phyloP scores from a whole-genome alignment of 805 yeast species.

The Candida manassasensis region DNA sequence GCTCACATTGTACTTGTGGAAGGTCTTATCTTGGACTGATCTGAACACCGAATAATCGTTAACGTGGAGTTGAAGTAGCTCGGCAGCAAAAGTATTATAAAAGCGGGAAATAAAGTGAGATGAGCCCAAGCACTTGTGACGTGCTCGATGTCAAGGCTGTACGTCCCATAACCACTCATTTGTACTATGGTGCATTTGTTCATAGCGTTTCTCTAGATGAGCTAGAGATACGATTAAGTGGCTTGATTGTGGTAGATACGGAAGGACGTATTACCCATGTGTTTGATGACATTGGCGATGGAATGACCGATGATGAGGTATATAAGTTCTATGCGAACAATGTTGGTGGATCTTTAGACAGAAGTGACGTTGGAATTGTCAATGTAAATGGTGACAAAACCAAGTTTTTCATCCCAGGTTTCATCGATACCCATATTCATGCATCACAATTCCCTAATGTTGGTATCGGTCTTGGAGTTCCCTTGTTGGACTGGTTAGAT shows the following conservation, averaged over 20 bases:
- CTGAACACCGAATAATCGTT: no score
- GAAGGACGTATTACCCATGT: conserved; percentile 50
- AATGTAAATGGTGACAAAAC: conserved; percentile 28
- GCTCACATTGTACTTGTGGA: no score
- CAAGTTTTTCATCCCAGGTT: conserved; percentile 59
- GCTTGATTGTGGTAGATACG: conserved; percentile 59
- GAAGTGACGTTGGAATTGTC: conserved; percentile 16
- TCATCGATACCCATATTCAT: conserved; percentile 43
- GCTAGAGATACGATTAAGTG: conserved; percentile 50
- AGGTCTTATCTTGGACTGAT: no score
- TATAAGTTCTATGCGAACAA: conserved; percentile 3
- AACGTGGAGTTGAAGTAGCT: no score
- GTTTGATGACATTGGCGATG: conserved; percentile 13
- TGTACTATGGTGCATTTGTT: conserved; percentile 66
- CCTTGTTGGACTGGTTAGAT: conserved; percentile 84
- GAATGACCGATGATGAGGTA: conserved; percentile 12
- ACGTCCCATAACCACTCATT: conserved; percentile 26
- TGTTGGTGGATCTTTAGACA: conserved; percentile 4
- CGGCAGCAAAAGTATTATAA: no score
- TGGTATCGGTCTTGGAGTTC: conserved; percentile 74
- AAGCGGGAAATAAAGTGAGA: no score
- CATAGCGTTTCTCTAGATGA: conserved; percentile 63
- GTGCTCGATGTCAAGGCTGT: conserved; percentile 12
- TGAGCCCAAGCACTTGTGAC: no score
- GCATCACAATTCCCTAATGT: conserved; percentile 42